Conservation (phyloP, 768 basidiomycete genomes). For the Suillus hirtellus region DNA sequence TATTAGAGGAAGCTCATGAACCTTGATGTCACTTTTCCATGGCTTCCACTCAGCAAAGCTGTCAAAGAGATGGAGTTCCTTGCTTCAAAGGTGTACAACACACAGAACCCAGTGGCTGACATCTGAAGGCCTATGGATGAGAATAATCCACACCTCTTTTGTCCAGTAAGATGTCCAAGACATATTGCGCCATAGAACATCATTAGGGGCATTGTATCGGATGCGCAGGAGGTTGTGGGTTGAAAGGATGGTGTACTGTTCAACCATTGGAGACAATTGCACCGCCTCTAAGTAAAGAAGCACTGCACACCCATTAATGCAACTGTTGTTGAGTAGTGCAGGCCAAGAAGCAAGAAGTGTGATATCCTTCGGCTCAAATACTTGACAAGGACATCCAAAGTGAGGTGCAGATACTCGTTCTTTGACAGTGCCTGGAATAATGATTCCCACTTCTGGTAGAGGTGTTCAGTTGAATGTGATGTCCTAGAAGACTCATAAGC, state of each 20-base stretch:
- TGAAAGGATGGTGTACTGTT: constrained; percentile 10
- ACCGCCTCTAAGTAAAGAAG: constrained; percentile 7
- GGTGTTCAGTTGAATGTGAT: neutral
- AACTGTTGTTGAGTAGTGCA: constrained; percentile 7
- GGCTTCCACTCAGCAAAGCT: constrained; percentile 23
- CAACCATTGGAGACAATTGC: neutral
- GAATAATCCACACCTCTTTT: too few relatives aligned
- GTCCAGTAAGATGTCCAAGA: constrained; percentile 26
- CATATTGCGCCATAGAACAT: constrained; percentile 23
- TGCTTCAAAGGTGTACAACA: too few relatives aligned
- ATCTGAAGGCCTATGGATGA: too few relatives aligned
- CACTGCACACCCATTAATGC: constrained; percentile 11
- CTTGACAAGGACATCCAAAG: neutral
- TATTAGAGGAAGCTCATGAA: neutral
- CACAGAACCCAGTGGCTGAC: too few relatives aligned
- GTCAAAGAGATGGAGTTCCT: constrained; percentile 15
- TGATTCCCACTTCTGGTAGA: neutral
- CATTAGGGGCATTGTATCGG: neutral
- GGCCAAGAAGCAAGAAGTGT: constrained; percentile 4
- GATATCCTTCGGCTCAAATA: constrained; percentile 12
- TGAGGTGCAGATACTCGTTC: neutral
- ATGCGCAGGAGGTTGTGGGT: constrained; percentile 9
- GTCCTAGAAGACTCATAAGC: neutral
- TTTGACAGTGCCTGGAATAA: neutral
- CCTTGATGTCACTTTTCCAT: constrained; percentile 6